Percentiles rank a stretch among this genome's conserved stretches.
Conservation (phyloP, 2,329 filamentous ascomycete species). For the Elsinoe arachidis region DNA sequence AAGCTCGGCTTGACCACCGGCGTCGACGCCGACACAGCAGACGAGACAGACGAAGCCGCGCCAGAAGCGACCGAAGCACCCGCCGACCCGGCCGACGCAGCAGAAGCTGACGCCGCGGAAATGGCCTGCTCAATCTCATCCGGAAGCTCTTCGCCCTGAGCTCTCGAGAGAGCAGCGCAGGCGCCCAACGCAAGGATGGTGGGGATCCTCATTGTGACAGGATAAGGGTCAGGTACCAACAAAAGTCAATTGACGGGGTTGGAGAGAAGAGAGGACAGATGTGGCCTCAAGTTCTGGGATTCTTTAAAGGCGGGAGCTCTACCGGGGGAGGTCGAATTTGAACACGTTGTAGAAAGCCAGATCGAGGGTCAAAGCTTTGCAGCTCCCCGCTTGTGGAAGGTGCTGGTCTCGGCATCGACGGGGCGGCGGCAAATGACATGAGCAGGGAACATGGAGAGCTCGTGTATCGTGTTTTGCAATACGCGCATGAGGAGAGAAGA, state of each 20-base stretch:
- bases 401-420: slow-evolving; percentile 9
- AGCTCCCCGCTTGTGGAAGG: background rate
- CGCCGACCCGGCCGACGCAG: slow-evolving; percentile 3
- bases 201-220: slow-evolving; percentile 70
- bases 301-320: slow-evolving; percentile 1
- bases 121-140: slow-evolving; percentile 53
- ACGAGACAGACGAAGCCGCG: slow-evolving; percentile 38
- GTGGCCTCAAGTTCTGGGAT: background rate
- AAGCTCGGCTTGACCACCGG: slow-evolving; percentile 65
- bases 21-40: slow-evolving; percentile 44
- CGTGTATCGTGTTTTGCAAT: background rate
- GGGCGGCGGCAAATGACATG: background rate
- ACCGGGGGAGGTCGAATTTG: background rate
- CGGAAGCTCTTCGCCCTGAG: slow-evolving; percentile 40
- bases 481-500: background rate
- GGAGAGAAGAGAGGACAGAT: background rate
- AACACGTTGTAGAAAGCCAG: background rate
- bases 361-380: slow-evolving; percentile 2
- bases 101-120: slow-evolving; percentile 27
- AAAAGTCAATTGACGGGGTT: slow-evolving; percentile 6
- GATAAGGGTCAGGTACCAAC: background rate
- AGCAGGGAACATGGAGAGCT: too few relatives aligned
- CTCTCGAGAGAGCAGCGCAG: slow-evolving; percentile 63
- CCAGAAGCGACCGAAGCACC: slow-evolving; percentile 22
- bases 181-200: slow-evolving; percentile 62